These are phyloP conservation scores for Fusarium sacchari DNA, from an alignment of 2,329 filamentous ascomycete species.

Conservation along the genomic window DNA sequence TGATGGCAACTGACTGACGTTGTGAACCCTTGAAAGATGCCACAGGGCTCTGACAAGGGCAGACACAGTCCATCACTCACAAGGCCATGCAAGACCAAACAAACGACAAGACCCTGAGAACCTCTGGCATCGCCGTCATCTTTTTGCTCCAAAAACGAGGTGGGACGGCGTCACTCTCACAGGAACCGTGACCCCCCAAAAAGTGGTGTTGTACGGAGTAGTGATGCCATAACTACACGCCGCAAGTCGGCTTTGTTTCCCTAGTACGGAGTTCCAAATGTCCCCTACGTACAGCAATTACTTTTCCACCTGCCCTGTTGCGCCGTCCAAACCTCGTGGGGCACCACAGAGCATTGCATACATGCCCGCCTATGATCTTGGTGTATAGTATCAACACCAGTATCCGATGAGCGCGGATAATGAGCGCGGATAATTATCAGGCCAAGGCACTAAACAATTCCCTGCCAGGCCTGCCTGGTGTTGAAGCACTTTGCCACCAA, in stretches of 20 bases:
- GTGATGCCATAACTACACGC: constrained; percentile 42
- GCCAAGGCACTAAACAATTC: constrained; percentile 20
- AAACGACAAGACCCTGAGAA: constrained; percentile 36
- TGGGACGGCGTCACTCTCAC: constrained; percentile 37
- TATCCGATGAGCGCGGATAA: constrained; percentile 33
- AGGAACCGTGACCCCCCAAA: constrained; percentile 26
- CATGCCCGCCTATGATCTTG: constrained; percentile 24
- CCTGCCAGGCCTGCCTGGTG: background rate
- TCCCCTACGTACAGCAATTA: background rate
- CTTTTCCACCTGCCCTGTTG: constrained; percentile 33
- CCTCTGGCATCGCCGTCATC: constrained; percentile 40
- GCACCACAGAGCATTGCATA: constrained; percentile 23
- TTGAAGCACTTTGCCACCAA: constrained; percentile 24
- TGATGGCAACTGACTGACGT: constrained; percentile 40
- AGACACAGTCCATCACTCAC: constrained; percentile 1
- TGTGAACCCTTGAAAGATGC: constrained; percentile 37
- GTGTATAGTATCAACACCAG: constrained; percentile 18
- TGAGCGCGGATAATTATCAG: constrained; percentile 23
- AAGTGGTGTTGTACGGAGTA: constrained; percentile 41
- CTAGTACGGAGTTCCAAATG: background rate
- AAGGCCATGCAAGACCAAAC: constrained; percentile 28
- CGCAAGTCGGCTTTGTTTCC: constrained; percentile 26
- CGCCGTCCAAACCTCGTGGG: constrained; percentile 15
- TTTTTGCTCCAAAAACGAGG: constrained; percentile 40
- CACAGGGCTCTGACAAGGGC: constrained; percentile 32